A percentile compares a stretch with the other conserved stretches of the same genome.
These are phyloP conservation scores for Paramecium pentaurelia DNA, from an alignment of 73 alveolate genomes.

Conservation along the genomic window DNA sequence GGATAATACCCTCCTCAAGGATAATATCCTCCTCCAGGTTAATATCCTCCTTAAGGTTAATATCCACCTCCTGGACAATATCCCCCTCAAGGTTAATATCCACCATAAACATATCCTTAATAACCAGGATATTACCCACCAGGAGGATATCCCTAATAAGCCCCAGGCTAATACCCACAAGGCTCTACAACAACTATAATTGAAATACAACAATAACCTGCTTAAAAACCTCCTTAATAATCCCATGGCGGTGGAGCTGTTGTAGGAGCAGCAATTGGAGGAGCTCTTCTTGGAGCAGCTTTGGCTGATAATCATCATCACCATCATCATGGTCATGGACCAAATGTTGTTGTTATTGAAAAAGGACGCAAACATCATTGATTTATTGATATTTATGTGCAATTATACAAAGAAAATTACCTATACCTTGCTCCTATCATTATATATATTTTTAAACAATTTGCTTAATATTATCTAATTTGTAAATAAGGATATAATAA, in stretches of 20 bases:
- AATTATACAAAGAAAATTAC: background rate
- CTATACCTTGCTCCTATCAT: background rate
- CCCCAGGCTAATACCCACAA: background rate
- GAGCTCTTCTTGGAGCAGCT: background rate
- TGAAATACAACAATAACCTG: background rate
- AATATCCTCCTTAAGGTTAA: background rate
- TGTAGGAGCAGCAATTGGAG: background rate
- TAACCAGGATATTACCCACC: background rate
- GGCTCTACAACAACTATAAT: background rate
- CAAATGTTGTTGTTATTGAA: background rate
- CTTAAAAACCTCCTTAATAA: background rate
- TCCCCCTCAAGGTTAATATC: background rate
- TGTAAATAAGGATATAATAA: background rate
- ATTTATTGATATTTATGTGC: background rate
- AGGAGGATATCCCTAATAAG: background rate
- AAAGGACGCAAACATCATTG: background rate
- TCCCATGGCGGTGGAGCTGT: background rate
- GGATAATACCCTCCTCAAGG: background rate
- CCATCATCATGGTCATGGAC: background rate
- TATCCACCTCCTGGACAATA: slow-evolving; percentile 10
- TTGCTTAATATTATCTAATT: background rate
- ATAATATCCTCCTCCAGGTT: background rate
- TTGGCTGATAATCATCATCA: background rate
- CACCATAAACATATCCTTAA: background rate
- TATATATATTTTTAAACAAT: background rate